Evolutionary conservation across 31 red algal species (phyloP).

Genomic region (Porphyra umbilicalis): DNA sequence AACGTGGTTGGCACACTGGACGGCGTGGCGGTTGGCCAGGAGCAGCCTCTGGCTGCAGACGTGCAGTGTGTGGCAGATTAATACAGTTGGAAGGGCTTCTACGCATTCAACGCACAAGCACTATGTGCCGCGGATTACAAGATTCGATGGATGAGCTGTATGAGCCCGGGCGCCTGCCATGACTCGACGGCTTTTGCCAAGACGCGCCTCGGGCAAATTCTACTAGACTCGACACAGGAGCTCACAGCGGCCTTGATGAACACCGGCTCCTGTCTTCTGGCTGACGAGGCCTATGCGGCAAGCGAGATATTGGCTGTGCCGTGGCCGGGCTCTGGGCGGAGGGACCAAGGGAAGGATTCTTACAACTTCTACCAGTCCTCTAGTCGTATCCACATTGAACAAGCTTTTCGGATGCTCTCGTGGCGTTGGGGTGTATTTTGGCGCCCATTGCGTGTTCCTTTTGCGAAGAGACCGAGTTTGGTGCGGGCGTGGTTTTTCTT

Average conservation of each 20-base stretch:
- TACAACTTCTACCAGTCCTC: constrained; percentile 49
- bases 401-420: constrained; percentile 20
- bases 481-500: no score
- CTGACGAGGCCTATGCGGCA: background rate
- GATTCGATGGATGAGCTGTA: no score
- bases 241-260: background rate
- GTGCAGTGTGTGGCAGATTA: background rate
- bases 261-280: background rate
- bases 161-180: no score
- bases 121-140: background rate
- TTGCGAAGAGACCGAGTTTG: no score
- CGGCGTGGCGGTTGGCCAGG: background rate
- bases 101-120: background rate
- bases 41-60: background rate
- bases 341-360: background rate
- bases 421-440: constrained; percentile 12
- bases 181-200: background rate
- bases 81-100: background rate
- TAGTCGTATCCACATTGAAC: constrained; percentile 32
- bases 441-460: no score
- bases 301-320: background rate
- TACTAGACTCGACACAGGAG: background rate
- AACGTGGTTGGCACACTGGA: no score
- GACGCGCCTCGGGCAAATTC: background rate
- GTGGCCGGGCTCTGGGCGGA: no score